These are phyloP conservation scores for Chaetomium olivaceum DNA, from an alignment of 2,329 filamentous ascomycete species.

Conservation along the genomic window DNA sequence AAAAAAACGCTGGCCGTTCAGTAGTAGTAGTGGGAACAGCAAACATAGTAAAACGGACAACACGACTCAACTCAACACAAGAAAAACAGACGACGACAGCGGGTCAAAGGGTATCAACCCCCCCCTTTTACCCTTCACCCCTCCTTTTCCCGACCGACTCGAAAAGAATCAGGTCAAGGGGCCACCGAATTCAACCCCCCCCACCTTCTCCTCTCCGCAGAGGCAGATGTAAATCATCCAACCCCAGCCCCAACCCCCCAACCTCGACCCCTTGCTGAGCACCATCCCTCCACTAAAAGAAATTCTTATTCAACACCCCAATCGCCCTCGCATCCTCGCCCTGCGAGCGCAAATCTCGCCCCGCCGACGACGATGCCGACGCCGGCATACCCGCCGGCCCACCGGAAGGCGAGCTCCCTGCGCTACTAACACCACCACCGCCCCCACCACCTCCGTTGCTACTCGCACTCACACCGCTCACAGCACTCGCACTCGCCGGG, in stretches of 20 bases:
- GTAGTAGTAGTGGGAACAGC: not conserved
- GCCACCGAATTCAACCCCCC: no score
- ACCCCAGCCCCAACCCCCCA: no score
- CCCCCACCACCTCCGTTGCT: no score
- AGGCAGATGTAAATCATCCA: no score
- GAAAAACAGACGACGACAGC: no score
- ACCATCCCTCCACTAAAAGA: conserved; percentile 9
- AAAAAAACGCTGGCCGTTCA: no score
- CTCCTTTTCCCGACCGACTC: no score
- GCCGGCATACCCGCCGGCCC: conserved; percentile 17
- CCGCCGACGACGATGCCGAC: not conserved
- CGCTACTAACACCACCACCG: conserved; percentile 36
- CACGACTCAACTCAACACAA: not conserved
- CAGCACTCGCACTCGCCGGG: not conserved
- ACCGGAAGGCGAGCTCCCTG: conserved; percentile 51
- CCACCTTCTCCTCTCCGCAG: no score
- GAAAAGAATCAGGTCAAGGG: no score
- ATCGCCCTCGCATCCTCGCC: conserved; percentile 34
- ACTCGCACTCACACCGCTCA: not conserved
- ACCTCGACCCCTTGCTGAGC: not conserved
- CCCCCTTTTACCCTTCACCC: no score
- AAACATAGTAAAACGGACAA: not conserved
- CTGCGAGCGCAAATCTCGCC: conserved; percentile 5
- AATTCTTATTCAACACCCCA: conserved; percentile 29
- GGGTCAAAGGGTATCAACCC: no score